These are phyloP conservation scores for Hypoxylon sp. DNA, from an alignment of 2,329 filamentous ascomycete genomes.

Conservation along the genomic window DNA sequence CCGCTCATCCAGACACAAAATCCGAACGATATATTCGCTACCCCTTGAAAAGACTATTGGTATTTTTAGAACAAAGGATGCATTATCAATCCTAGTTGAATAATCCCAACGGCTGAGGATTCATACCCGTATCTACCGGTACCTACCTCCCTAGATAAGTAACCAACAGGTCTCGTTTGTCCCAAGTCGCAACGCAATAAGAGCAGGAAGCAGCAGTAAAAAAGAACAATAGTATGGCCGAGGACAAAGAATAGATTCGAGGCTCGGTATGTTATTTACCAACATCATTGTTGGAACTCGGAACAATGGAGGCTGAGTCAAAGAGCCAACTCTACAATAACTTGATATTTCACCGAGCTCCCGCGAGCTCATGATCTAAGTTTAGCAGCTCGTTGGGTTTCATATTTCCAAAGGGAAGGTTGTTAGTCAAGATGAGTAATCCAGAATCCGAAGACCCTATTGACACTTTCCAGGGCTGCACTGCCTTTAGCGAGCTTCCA, in stretches of 20 bases:
- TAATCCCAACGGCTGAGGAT: neutral
- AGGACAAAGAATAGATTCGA: conserved; percentile 5
- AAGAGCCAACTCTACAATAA: conserved; percentile 16
- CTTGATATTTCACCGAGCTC: neutral
- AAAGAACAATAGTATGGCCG: neutral
- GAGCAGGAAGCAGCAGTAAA: neutral
- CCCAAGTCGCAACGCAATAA: neutral
- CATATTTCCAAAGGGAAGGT: neutral
- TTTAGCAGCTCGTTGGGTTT: neutral
- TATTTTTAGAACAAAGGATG: conserved; percentile 1
- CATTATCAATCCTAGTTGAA: neutral
- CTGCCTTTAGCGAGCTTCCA: conserved; percentile 14
- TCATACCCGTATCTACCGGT: too few relatives aligned
- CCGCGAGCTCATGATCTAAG: neutral
- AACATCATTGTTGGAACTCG: neutral
- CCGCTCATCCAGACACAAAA: neutral
- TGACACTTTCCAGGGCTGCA: conserved; percentile 1
- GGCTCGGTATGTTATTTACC: neutral
- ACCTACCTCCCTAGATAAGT: neutral
- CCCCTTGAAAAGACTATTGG: neutral
- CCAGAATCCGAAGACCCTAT: neutral
- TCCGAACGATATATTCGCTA: too few relatives aligned
- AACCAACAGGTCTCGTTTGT: neutral
- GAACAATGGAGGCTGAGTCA: conserved; percentile 12
- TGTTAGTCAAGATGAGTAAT: conserved; percentile 2